Evolutionary conservation across 140 eudicot genomes (phyloP), one percentile per base, ranked within the genome.

Genomic region (Flaveria floridana): DNA sequence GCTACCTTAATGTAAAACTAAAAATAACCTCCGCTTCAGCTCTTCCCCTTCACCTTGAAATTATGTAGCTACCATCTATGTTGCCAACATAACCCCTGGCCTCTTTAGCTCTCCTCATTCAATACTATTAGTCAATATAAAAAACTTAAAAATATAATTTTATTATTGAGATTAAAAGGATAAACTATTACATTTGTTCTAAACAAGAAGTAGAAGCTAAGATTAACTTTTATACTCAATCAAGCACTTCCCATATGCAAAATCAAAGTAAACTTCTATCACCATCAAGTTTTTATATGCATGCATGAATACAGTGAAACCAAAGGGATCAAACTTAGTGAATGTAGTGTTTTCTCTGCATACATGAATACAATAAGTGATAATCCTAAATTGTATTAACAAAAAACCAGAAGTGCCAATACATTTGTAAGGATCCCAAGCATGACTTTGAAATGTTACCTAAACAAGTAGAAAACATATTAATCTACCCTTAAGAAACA

Each of bases 361-460:
- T 34, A 34, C 41, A 34, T 4, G 41, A 34, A 34, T 34, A 34
- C 0, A 34, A 34, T 34, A 34, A 34, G 6, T 34, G 8, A 34
- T 34, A 1, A 3, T 34, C 41, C 7, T 34, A 34, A 34, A 34
- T 34, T 5, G 41, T 34, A 34, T 34, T 1, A 34, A 34, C 41
- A 34, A 34, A 6, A 4, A 34, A 34, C 6, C 41, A 76, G 78
- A 79, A 79, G 87, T 72, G 34, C 96, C 98, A 72, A 89, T 88
- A 25, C 95, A 95, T 84, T 87, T 92, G 81, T 89, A 92, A 56
- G 98, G 98, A 82, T 92, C 92, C 98, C 98, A 89, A 26, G 87
- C 95, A 55, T 77, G 87, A 47, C 82, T 86, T 87, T 30, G 84
- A 26, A 65, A 79, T 55, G 81, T 82, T 86, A 64, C 95, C 96